These are phyloP conservation scores for Priceomyces haplophilus DNA, from an alignment of 805 yeast genomes.

Conservation along the genomic window DNA sequence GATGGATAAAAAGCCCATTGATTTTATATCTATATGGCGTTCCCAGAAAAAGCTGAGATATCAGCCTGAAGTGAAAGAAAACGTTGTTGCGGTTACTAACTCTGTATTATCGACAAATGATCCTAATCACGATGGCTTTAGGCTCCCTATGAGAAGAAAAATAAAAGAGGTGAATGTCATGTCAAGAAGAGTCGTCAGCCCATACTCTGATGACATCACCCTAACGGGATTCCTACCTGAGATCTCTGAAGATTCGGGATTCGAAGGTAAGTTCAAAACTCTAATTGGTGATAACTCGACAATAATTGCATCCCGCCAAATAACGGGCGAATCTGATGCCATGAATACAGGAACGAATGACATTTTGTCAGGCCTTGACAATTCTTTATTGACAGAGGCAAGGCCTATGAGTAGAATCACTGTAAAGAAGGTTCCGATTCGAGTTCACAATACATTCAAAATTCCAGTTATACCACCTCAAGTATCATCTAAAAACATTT, in stretches of 20 bases:
- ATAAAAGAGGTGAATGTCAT: slow-evolving; percentile 42
- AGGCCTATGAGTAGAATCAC: slow-evolving; percentile 9
- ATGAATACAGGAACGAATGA: slow-evolving; percentile 26
- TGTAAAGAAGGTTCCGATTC: background rate
- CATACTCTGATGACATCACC: slow-evolving; percentile 40
- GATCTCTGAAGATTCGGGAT: slow-evolving; percentile 46
- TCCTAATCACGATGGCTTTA: slow-evolving; percentile 23
- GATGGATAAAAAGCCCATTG: slow-evolving; percentile 22
- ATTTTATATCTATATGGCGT: slow-evolving; percentile 43
- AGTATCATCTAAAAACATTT: background rate
- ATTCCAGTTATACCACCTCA: slow-evolving; percentile 5
- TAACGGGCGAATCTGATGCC: slow-evolving; percentile 15
- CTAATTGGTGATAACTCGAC: slow-evolving; percentile 21
- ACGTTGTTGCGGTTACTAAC: no score
- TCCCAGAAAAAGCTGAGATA: slow-evolving; percentile 19
- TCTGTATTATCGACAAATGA: background rate
- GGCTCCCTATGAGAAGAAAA: slow-evolving; percentile 23
- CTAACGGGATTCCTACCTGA: slow-evolving; percentile 46
- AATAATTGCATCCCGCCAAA: slow-evolving; percentile 6
- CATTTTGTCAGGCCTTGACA: slow-evolving; percentile 24
- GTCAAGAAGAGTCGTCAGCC: slow-evolving; percentile 42
- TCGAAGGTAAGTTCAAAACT: slow-evolving; percentile 41
- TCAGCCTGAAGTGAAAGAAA: slow-evolving; percentile 17
- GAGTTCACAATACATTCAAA: background rate
- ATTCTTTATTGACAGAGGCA: slow-evolving; percentile 9